Base-by-base conservation (phyloP, 495 filamentous ascomycete genomes). In the Xylaria telfairii region DNA sequence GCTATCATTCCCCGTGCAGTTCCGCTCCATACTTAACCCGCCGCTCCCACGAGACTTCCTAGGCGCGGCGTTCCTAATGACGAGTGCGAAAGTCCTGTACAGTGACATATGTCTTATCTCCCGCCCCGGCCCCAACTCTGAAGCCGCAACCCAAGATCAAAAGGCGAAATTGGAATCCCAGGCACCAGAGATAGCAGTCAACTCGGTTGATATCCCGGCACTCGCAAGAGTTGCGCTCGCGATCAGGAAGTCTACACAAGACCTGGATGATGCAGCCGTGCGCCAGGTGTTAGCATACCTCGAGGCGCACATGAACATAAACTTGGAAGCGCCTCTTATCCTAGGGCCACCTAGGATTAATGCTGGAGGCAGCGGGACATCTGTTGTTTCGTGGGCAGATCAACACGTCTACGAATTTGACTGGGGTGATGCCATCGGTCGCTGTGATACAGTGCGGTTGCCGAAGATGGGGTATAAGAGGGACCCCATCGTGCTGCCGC, bases 381-480 rank as follows among this genome's bases (percentile, higher is more conserved):
- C 91, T 83, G 37, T 93, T 89, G 81, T 93, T 89, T 82, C 82
- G 7, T 79, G 77, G 76, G 77, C 77, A 4, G 76, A 75, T 17
- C 69, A 78, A 39, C 34, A 37, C 19, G 53, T 67, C 2, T 79
- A 78, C n/a, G 74, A 72, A 28, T 60, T 79, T 1, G 68, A 78
- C 49, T 79, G 76, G 75, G 77, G 77, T 12, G 28, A 56, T 26
- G 49, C 46, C 1, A 34, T 77, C 13, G 77, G 75, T 3, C 64
- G 56, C 47, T 79, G 77, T 42, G 77, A 78, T 3, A 56, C 77
- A 0, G 76, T 78, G 13, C 73, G 77, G 37, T 42, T 77, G 59
- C 69, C 75, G 9, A 72, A 75, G 70, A 46, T 75, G 53, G 57
- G 26, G 66, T 32, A 41, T 15, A 70, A 69, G 65, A 71, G 77